Conservation (phyloP, 78 protist genomes). For the Dictyostelium brefeldianum region DNA sequence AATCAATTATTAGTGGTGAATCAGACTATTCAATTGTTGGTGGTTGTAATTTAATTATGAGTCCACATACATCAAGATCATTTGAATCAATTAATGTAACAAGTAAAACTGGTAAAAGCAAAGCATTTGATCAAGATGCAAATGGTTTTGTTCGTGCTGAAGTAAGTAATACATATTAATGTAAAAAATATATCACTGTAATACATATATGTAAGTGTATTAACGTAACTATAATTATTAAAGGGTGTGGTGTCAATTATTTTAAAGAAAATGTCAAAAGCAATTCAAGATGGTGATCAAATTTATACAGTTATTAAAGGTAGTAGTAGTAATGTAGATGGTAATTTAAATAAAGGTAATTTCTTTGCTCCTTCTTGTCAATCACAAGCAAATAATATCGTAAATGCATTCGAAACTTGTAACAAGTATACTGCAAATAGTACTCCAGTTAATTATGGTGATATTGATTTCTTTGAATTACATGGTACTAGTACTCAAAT, state of each 20-base stretch:
- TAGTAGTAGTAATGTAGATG: conserved; percentile 24
- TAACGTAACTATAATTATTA: conserved; percentile 46
- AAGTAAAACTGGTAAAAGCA: conserved; percentile 71
- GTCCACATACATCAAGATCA: conserved; percentile 1
- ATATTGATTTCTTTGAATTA: conserved; percentile 63
- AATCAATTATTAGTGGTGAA: conserved; percentile 32
- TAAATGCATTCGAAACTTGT: not conserved
- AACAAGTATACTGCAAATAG: not conserved
- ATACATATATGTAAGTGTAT: conserved; percentile 87
- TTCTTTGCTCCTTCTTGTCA: not conserved
- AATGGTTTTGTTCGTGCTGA: conserved; percentile 89
- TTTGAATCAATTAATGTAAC: conserved; percentile 45
- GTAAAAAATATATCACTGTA: no score
- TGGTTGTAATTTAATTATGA: conserved; percentile 33
- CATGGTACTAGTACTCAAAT: conserved; percentile 82
- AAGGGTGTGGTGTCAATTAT: conserved; percentile 84
- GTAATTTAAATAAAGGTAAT: not conserved
- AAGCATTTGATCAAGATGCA: conserved; percentile 85
- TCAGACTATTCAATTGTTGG: conserved; percentile 32
- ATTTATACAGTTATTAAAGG: conserved; percentile 36
- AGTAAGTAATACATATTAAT: no score
- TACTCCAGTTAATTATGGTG: not conserved
- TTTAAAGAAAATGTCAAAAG: conserved; percentile 28
- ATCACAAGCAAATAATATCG: not conserved
- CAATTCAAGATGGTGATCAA: conserved; percentile 25